Conservation (phyloP, 768 basidiomycete species). For the Bullera alba region DNA sequence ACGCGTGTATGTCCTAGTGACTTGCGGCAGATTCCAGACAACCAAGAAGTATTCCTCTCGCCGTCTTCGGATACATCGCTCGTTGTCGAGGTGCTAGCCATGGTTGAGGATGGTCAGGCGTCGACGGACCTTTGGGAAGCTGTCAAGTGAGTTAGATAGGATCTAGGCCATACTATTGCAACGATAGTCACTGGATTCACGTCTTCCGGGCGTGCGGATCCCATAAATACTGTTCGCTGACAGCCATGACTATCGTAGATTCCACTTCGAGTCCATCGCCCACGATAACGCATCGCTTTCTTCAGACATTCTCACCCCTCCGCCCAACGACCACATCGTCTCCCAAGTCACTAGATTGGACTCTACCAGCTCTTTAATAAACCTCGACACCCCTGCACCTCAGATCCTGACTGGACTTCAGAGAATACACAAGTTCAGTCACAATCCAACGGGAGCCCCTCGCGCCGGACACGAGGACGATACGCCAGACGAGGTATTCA, state of each 20-base stretch:
- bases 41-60: constrained; percentile 85
- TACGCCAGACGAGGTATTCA: constrained; percentile 60
- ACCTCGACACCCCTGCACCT: constrained; percentile 49
- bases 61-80: constrained; percentile 63
- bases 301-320: constrained; percentile 48
- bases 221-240: no score
- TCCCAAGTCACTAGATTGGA: no score
- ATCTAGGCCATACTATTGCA: not conserved
- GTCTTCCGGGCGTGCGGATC: no score
- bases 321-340: constrained; percentile 40
- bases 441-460: constrained; percentile 32
- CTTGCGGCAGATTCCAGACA: constrained; percentile 82
- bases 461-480: constrained; percentile 50
- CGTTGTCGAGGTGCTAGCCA: constrained; percentile 74
- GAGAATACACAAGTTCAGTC: constrained; percentile 62
- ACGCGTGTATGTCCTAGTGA: constrained; percentile 47
- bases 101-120: constrained; percentile 53
- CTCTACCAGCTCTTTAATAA: constrained; percentile 46
- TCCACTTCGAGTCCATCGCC: constrained; percentile 82
- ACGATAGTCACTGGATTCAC: constrained; percentile 4
- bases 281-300: constrained; percentile 75
- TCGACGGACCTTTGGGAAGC: constrained; percentile 56
- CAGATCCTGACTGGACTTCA: constrained; percentile 65
- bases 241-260: no score
- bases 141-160: constrained; percentile 54